Evolutionary conservation across 169 alveolate genomes (phyloP).

Genomic region (Toxoplasma gondii): DNA sequence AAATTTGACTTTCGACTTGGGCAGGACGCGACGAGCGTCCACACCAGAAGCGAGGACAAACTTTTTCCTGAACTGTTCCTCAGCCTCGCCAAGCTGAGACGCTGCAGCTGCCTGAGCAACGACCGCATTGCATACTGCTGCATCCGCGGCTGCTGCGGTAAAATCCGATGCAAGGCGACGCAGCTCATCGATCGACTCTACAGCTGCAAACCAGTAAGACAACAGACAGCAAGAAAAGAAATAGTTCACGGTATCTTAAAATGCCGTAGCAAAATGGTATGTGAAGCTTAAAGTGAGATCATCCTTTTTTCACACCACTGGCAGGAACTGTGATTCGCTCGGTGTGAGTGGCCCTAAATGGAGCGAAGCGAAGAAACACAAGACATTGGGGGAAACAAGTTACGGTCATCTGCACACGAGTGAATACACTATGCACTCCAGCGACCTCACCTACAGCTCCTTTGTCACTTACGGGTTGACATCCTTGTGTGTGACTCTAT

Average conservation of each 20-base stretch:
- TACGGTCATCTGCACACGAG: too few species aligned
- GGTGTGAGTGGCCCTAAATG: too few species aligned
- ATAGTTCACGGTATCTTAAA: too few species aligned
- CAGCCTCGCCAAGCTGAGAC: background rate
- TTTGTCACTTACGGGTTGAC: too few species aligned
- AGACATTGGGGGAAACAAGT: too few species aligned
- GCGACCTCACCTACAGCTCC: too few species aligned
- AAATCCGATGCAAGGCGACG: background rate
- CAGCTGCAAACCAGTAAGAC: background rate
- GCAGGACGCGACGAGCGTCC: conserved; percentile 7
- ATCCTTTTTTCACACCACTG: too few species aligned
- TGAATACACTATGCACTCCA: too few species aligned
- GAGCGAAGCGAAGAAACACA: too few species aligned
- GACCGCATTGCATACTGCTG: background rate
- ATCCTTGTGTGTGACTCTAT: background rate
- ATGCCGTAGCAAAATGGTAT: too few species aligned
- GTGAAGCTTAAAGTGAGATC: too few species aligned
- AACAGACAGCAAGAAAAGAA: background rate
- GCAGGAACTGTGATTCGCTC: too few species aligned
- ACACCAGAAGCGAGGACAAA: background rate
- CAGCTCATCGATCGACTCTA: background rate
- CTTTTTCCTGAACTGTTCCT: background rate
- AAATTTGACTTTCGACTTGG: conserved; percentile 13
- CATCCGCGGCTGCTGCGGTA: conserved; percentile 20
- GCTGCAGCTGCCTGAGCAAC: conserved; percentile 27